A percentile compares a stretch with the other conserved stretches of the same genome.
Conservation (phyloP, 768 basidiomycete species). For the Lyophyllum decastes region DNA sequence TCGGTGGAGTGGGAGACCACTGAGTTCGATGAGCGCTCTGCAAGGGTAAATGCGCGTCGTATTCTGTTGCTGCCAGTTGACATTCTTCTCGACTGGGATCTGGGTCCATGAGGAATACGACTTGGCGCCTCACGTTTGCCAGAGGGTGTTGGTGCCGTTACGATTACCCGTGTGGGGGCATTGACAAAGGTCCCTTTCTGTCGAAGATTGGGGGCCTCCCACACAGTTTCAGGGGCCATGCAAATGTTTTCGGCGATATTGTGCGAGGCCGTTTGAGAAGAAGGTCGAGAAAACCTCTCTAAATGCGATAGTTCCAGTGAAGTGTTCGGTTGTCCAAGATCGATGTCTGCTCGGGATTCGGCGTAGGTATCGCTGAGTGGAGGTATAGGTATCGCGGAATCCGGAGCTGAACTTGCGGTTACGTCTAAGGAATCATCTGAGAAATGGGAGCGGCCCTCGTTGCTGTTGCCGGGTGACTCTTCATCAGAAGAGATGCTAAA, state of each 20-base stretch:
- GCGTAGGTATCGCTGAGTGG: conserved; percentile 12
- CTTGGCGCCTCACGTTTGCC: conserved; percentile 32
- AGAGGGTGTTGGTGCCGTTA: conserved; percentile 55
- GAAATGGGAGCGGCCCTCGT: conserved; percentile 26
- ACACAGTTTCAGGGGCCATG: conserved; percentile 7
- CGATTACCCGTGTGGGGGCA: conserved; percentile 51
- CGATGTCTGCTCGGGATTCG: conserved; percentile 1
- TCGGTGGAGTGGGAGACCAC: conserved; percentile 20
- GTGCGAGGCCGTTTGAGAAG: conserved; percentile 2
- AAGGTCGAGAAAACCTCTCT: neutral
- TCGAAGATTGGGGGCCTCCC: conserved; percentile 23
- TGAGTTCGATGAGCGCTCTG: conserved; percentile 25
- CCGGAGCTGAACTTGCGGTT: conserved; percentile 9
- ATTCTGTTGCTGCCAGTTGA: conserved; percentile 25
- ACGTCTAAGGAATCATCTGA: conserved; percentile 26
- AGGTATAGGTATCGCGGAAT: conserved; percentile 21
- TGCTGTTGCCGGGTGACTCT: conserved; percentile 17
- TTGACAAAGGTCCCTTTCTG: conserved; percentile 45
- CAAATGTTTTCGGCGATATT: conserved; percentile 1
- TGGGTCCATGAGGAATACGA: conserved; percentile 46
- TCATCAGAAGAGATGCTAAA: conserved; percentile 43
- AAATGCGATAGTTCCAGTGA: neutral
- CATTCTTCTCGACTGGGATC: conserved; percentile 32
- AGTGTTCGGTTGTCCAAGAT: neutral
- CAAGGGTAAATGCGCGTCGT: conserved; percentile 27